phyloP scores from a whole-genome alignment of 2,329 filamentous ascomycete species.

The Tolypocladium ophioglossoides region DNA sequence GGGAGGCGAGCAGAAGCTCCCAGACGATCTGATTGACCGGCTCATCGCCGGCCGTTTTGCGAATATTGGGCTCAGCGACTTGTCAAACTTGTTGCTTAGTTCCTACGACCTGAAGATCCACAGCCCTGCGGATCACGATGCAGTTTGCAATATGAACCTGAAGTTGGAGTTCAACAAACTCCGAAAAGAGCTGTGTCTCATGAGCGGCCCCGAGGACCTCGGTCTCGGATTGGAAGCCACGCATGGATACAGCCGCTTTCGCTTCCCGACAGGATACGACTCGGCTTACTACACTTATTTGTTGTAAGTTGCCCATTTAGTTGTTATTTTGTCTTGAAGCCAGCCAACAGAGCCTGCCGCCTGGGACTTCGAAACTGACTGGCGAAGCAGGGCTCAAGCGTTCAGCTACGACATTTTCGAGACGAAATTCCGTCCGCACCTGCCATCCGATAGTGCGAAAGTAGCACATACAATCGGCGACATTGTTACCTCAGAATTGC shows the following conservation, averaged over 20 bases:
- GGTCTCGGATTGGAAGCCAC: not conserved
- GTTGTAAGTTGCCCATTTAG: not conserved
- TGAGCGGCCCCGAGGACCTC: not conserved
- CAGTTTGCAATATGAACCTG: not conserved
- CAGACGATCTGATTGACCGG: not conserved
- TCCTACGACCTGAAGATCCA: not conserved
- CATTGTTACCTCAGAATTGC: not conserved
- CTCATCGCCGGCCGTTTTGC: not conserved
- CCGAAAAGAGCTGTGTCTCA: not conserved
- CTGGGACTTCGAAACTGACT: not conserved
- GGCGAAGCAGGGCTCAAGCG: not conserved
- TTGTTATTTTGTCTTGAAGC: no score
- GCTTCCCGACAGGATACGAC: not conserved
- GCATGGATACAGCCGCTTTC: not conserved
- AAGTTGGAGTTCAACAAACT: not conserved
- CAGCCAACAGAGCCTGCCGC: no score
- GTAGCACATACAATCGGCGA: not conserved
- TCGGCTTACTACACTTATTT: not conserved
- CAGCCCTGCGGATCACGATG: not conserved
- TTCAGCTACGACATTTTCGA: not conserved
- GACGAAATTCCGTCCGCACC: not conserved
- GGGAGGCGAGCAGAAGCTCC: not conserved
- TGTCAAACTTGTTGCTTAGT: not conserved
- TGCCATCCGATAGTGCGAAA: not conserved
- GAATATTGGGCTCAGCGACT: not conserved